Evolutionary conservation across 129 eudicot genomes (phyloP).

Genomic region (Lactuca saligna): DNA sequence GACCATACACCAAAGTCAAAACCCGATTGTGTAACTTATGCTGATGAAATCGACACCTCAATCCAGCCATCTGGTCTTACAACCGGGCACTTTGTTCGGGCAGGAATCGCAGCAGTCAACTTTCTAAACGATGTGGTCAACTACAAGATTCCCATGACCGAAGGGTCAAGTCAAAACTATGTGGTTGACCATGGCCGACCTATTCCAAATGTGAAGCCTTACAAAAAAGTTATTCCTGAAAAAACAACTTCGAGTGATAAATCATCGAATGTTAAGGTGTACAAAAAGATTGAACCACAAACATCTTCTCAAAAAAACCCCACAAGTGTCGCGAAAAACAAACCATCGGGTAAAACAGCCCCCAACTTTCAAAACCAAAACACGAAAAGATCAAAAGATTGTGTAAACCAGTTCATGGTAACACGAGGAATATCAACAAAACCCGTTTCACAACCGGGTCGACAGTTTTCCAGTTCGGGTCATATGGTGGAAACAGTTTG

Average conservation of each 20-base stretch:
- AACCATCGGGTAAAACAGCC: conserved; percentile 34
- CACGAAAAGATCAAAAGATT: conserved; percentile 45
- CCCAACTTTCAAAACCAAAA: conserved; percentile 27
- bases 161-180: conserved; percentile 48
- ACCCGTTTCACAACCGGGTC: conserved; percentile 37
- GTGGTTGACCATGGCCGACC: conserved; percentile 50
- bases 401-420: conserved; percentile 40
- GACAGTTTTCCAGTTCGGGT: conserved; percentile 49
- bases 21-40: conserved; percentile 54
- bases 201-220: conserved; percentile 40
- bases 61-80: conserved; percentile 56
- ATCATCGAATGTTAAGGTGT: conserved; percentile 40
- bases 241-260: conserved; percentile 36
- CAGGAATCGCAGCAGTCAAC: conserved; percentile 91
- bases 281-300: conserved; percentile 41
- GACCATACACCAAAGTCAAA: conserved; percentile 36
- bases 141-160: conserved; percentile 66
- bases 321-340: conserved; percentile 35
- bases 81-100: conserved; percentile 73
- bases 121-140: conserved; percentile 73
- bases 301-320: conserved; percentile 34
- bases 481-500: conserved; percentile 60
- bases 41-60: conserved; percentile 33
- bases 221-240: conserved; percentile 42
- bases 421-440: conserved; percentile 26